Percentiles rank a stretch among this genome's conserved stretches.
These are phyloP conservation scores for Erodium maritimum DNA, from an alignment of 345 rosid genomes.

Conservation along the genomic window DNA sequence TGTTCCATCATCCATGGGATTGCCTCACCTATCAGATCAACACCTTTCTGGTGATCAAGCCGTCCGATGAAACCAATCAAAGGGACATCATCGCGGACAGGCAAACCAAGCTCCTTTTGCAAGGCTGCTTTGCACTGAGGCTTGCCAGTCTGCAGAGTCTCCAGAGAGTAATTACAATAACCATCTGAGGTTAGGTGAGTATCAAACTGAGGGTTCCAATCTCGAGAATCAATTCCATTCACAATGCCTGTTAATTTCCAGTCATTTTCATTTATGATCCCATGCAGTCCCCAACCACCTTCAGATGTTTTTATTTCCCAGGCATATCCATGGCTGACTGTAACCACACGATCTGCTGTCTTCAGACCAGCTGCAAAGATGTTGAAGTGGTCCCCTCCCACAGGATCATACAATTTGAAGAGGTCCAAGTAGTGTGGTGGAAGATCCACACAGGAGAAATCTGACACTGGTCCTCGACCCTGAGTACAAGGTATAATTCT, in stretches of 20 bases:
- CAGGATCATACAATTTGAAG: slow-evolving; percentile 69
- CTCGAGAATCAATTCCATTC: slow-evolving; percentile 80
- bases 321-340: slow-evolving; percentile 91
- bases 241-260: slow-evolving; percentile 88
- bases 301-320: slow-evolving; percentile 87
- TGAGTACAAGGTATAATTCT: slow-evolving; percentile 10
- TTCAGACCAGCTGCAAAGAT: slow-evolving; percentile 86
- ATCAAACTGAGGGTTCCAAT: slow-evolving; percentile 67
- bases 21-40: slow-evolving; percentile 85
- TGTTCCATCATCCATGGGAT: slow-evolving; percentile 92
- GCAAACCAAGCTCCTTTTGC: slow-evolving; percentile 85
- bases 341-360: slow-evolving; percentile 85
- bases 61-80: slow-evolving; percentile 82
- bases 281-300: slow-evolving; percentile 97
- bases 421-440: slow-evolving; percentile 58
- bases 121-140: slow-evolving; percentile 80
- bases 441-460: slow-evolving; percentile 47
- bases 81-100: slow-evolving; percentile 59
- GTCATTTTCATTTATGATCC: slow-evolving; percentile 60
- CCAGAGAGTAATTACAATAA: slow-evolving; percentile 66
- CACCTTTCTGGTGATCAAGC: slow-evolving; percentile 88
- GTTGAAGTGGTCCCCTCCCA: slow-evolving; percentile 95
- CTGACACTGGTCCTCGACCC: slow-evolving; percentile 93
- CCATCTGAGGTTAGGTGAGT: slow-evolving; percentile 64
- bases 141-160: slow-evolving; percentile 58